A percentile compares a stretch with the other conserved stretches of the same genome.
phyloP scores from a whole-genome alignment of 257 asterid species.

The Solanum lignicaule region DNA sequence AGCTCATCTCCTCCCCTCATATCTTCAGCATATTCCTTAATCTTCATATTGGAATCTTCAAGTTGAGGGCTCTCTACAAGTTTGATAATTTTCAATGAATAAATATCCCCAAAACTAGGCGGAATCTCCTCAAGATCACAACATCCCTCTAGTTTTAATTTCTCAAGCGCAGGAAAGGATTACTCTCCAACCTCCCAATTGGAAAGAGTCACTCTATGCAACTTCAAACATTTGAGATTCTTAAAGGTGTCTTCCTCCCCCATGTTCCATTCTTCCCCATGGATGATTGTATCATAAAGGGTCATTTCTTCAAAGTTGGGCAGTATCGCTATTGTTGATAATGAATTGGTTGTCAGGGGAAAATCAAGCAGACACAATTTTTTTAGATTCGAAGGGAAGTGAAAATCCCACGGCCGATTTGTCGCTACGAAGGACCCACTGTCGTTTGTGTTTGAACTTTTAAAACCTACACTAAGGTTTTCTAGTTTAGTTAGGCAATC shows the following conservation, averaged over 20 bases:
- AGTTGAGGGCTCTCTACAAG: background rate
- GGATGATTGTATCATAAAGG: background rate
- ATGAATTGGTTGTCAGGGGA: no score
- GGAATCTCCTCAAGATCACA: background rate
- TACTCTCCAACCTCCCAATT: background rate
- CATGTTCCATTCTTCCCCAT: background rate
- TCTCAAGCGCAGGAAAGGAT: background rate
- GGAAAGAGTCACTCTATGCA: background rate
- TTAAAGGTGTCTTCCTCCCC: background rate
- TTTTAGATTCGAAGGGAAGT: no score
- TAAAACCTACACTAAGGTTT: fast-evolving
- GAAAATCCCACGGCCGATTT: no score
- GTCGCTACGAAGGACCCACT: no score
- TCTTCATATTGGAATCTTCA: background rate
- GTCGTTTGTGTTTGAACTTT: background rate
- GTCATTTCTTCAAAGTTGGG: background rate
- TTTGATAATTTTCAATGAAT: background rate
- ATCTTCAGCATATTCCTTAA: background rate
- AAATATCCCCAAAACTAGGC: background rate
- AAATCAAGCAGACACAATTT: fast-evolving
- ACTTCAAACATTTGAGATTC: background rate
- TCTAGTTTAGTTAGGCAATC: background rate
- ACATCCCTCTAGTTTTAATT: background rate
- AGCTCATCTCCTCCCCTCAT: background rate
- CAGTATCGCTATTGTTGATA: background rate